These are phyloP conservation scores for Clarireedia homoeocarpa DNA, from an alignment of 2,329 filamentous ascomycete genomes.

Conservation along the genomic window DNA sequence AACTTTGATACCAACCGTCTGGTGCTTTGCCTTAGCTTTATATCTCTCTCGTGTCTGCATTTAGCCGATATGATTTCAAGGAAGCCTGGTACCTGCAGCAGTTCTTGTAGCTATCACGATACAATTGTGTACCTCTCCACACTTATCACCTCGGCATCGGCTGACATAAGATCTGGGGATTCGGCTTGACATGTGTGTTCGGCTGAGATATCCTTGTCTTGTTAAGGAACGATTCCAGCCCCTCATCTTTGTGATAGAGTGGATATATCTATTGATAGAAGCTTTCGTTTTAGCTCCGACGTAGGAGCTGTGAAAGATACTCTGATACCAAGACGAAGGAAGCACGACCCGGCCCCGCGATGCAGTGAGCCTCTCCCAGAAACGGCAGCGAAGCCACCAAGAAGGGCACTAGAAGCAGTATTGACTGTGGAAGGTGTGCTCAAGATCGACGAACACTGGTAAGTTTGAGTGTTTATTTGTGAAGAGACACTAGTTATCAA, in stretches of 20 bases:
- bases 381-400: too few relatives aligned
- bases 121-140: neutral
- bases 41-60: neutral
- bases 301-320: neutral
- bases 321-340: too few relatives aligned
- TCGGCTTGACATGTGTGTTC: conserved; percentile 1
- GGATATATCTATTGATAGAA: neutral
- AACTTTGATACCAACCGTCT: neutral
- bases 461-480: neutral
- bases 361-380: too few relatives aligned
- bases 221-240: too few relatives aligned
- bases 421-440: too few relatives aligned
- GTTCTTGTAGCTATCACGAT: too few relatives aligned
- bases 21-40: neutral
- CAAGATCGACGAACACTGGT: too few relatives aligned
- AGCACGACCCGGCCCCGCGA: too few relatives aligned
- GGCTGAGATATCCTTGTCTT: neutral
- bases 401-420: too few relatives aligned
- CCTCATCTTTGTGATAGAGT: too few relatives aligned
- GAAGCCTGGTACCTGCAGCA: neutral
- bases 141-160: neutral
- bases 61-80: too few relatives aligned
- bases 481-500: neutral
- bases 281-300: neutral
- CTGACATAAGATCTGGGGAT: neutral